Evolutionary conservation across 2,329 filamentous ascomycete species (phyloP), one percentile per base, ranked within the genome.

Genomic region (Seiridium cupressi): DNA sequence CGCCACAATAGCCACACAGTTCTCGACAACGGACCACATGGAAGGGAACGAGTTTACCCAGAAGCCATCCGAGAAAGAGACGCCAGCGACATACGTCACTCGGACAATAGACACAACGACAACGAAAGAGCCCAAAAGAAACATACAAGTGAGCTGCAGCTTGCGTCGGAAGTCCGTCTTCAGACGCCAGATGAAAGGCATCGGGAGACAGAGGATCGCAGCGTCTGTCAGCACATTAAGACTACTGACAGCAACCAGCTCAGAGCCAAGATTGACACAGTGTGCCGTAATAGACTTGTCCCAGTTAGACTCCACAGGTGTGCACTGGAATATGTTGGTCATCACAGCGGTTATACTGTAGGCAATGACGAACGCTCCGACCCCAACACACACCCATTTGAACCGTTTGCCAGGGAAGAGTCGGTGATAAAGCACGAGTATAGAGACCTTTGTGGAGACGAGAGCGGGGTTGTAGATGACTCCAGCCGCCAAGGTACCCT

Each of bases 141-240:
- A 59, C 34, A 59, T 59, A 44, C 53, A 47, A 40, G 51, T 59
- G 26, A 59, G 35, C 48, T 26, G 54, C 42, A 59, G 26, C 26
- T 51, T 47, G 36, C 54, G 58, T 34, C 48, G 53, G 31, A 48
- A 35, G 51, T 59, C 54, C 26, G 58, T 59, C 42, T 59, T 59
- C 18, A 59, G 44, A 13, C 47, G 51, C 58, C 58, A 59, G 34
- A 59, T 51, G 51, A 54, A 51, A 11, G 49, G 58, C 58, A 59
- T 44, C n/a, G 58, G 58, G 10, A 59, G 42, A 13, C 49, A 55
- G 5, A 59, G 42, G 35, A 59, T 59, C 49, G 58, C 32, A 42
- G 54, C 26, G 36, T 59, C 58, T 42, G 54, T 49, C 38, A 59
- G 9, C 32, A 59, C 54, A 42, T 34, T 44, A 3, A 51, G 51